Base-by-base conservation (phyloP, 192 early-diverging fungal genomes). In the Rhizophlyctis rosea region DNA sequence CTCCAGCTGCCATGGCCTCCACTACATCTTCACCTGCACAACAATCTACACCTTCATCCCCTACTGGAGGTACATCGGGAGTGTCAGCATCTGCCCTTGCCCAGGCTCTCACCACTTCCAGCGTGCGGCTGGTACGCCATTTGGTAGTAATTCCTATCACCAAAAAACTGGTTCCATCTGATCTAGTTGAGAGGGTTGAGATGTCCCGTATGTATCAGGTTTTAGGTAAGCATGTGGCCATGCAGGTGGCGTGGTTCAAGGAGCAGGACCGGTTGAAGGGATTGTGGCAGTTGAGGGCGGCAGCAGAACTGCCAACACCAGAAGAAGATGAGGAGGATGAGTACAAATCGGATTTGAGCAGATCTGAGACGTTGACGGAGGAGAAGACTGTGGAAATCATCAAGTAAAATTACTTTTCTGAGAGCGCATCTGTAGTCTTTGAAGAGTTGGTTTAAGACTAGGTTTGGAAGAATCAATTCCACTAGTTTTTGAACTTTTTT, bases 241-340 rank as follows among this genome's bases (percentile, higher is more conserved):
- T 13, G 13, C 25, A 16, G 28, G 3, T 14, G 7, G 7, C 7
- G 28, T 57, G 54, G 54, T 57, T 57, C 54, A 4, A 31, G 13
- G 13, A 57, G 25, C 4, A 5, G 11, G 11, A 57, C 3, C 9
- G 4, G 32, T 4, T 4, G 32, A 13, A 9, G n/a, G 14, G 4
- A 13, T 31, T 32, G 11, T 57, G 13, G n/a, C 9, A 16, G 31
- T 31, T 57, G 27, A 4, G 32, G 32, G 54, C 13, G 9, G 28
- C 54, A 9, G 28, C 54, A 13, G 54, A 57, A 31, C 54, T 31
- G 4, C 25, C 7, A 44, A 18, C 9, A 5, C 25, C 23, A 4
- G 54, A 57, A 4, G 31, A 57, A 31, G 54, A 28, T 18, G 27
- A 57, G 4, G 54, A 57, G 25, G 54, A 57, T 32, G 54, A 34